Evolutionary conservation across 78 protist species (phyloP).

Genomic region (Dictyostelium citrinum): DNA sequence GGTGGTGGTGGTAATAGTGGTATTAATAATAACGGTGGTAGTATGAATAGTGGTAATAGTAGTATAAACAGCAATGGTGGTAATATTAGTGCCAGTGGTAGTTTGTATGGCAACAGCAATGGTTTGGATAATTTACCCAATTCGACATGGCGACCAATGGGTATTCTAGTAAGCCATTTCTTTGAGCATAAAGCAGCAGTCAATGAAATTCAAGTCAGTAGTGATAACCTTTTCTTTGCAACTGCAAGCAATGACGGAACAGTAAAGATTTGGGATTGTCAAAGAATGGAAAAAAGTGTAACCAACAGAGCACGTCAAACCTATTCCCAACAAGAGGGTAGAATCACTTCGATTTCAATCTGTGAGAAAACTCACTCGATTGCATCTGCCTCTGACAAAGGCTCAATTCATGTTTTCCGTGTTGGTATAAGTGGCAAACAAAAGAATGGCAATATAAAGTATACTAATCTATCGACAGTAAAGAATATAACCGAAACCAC

Average conservation of each 20-base stretch:
- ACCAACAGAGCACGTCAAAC: conserved; percentile 82
- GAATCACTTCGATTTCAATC: conserved; percentile 77
- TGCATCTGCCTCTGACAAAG: conserved; percentile 69
- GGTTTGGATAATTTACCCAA: not conserved
- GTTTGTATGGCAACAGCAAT: not conserved
- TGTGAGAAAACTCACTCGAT: conserved; percentile 76
- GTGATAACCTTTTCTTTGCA: conserved; percentile 83
- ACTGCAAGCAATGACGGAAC: conserved; percentile 86
- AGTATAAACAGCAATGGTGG: not conserved
- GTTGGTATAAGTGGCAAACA: conserved; percentile 68
- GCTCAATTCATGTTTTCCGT: conserved; percentile 73
- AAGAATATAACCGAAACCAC: conserved; percentile 1
- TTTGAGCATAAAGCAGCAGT: conserved; percentile 80
- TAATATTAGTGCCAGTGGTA: not conserved
- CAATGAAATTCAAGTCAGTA: conserved; percentile 81
- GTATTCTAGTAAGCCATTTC: conserved; percentile 83
- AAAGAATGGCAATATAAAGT: conserved; percentile 56
- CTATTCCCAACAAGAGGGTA: conserved; percentile 69
- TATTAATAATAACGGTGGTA: not conserved
- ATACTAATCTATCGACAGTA: conserved; percentile 69
- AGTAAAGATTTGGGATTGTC: conserved; percentile 86
- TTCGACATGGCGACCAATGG: conserved; percentile 79
- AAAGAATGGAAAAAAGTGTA: conserved; percentile 78
- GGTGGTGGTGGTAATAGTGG: not conserved
- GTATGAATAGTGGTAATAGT: not conserved